Evolutionary conservation across 139 green algal species (phyloP).

Genomic region (Chlorella sp.): DNA sequence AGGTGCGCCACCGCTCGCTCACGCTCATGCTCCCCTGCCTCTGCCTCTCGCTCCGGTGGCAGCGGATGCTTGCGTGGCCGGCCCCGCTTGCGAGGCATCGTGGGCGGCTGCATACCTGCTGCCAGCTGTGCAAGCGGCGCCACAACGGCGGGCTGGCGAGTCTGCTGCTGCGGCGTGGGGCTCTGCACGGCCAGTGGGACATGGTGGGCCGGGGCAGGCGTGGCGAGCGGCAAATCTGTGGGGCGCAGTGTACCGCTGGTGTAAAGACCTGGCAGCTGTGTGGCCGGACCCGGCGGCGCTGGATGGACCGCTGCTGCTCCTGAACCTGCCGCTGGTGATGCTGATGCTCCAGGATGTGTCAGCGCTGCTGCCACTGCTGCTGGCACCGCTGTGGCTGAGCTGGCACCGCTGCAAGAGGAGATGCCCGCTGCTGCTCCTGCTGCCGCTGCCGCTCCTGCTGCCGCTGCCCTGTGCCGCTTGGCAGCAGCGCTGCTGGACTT

Average conservation of each 20-base stretch:
- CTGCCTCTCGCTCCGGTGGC: background rate
- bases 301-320: too few species aligned
- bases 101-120: background rate
- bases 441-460: background rate
- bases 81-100: background rate
- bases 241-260: too few species aligned
- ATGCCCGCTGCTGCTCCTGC: background rate
- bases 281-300: too few species aligned
- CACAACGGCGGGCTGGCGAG: background rate
- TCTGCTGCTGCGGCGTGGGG: too few species aligned
- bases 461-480: constrained; percentile 1
- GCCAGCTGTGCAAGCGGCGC: background rate
- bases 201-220: too few species aligned
- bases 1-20: background rate
- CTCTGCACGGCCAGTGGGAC: too few species aligned
- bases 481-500: background rate
- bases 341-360: background rate
- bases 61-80: background rate
- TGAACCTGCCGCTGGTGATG: background rate
- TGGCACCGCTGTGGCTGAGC: background rate
- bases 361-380: background rate
- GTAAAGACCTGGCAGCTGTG: background rate
- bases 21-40: background rate
- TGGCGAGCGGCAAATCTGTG: background rate
- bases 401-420: too few species aligned